These are phyloP conservation scores for Pythium rishiriense DNA, from an alignment of 352 stramenopile genomes.

Conservation along the genomic window DNA sequence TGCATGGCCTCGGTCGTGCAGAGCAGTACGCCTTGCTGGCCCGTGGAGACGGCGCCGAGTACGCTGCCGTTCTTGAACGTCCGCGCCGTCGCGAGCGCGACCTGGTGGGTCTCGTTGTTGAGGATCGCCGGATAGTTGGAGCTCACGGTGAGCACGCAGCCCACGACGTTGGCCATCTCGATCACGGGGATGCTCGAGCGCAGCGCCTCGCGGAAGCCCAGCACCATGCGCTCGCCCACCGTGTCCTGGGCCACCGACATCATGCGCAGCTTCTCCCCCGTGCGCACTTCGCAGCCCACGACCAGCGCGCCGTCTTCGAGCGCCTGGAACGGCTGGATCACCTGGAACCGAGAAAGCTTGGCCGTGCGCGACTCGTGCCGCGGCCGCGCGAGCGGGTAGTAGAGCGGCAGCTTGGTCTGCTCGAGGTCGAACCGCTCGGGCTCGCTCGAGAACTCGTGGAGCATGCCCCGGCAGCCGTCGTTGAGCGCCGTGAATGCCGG, in stretches of 20 bases:
- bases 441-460: conserved; percentile 60
- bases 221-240: conserved; percentile 47
- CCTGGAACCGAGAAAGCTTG: conserved; percentile 58
- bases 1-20: conserved; percentile 58
- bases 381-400: conserved; percentile 71
- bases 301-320: conserved; percentile 49
- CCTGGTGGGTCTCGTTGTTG: conserved; percentile 56
- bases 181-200: conserved; percentile 49
- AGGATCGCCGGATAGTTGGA: conserved; percentile 71
- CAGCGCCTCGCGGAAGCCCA: conserved; percentile 58
- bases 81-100: conserved; percentile 54
- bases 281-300: conserved; percentile 52
- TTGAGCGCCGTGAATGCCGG: conserved; percentile 73
- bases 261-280: conserved; percentile 69
- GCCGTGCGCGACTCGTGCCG: conserved; percentile 37
- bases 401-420: conserved; percentile 61
- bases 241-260: conserved; percentile 68
- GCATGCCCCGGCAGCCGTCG: conserved; percentile 70
- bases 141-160: conserved; percentile 65
- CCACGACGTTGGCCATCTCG: conserved; percentile 63
- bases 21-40: conserved; percentile 71
- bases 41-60: conserved; percentile 59
- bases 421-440: conserved; percentile 70
- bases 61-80: conserved; percentile 58
- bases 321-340: conserved; percentile 70